Percentiles rank a stretch among this genome's conserved stretches.
Evolutionary conservation across 2,329 filamentous ascomycete genomes (phyloP).

Genomic region (Byssothecium circinans): DNA sequence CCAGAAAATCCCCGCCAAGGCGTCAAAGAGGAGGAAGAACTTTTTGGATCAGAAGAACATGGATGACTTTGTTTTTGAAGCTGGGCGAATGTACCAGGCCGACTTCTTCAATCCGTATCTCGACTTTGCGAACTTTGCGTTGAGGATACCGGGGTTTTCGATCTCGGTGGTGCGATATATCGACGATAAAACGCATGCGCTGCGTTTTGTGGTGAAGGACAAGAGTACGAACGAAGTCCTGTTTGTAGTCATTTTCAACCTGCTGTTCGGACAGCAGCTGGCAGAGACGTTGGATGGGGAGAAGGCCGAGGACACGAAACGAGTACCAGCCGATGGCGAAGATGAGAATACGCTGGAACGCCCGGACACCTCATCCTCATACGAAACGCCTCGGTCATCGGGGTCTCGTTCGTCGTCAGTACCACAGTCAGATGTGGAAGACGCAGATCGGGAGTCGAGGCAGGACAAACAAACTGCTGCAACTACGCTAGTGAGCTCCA

Average conservation of each 20-base stretch:
- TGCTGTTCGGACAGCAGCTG: constrained; percentile 49
- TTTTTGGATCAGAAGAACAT: constrained; percentile 44
- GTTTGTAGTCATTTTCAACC: constrained; percentile 50
- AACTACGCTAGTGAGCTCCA: constrained; percentile 25
- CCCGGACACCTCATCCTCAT: constrained; percentile 11
- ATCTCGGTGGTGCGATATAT: constrained; percentile 51
- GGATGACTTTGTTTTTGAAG: constrained; percentile 46
- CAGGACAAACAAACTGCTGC: constrained; percentile 13
- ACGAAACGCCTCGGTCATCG: constrained; percentile 13
- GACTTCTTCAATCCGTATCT: constrained; percentile 55
- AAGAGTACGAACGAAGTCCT: constrained; percentile 44
- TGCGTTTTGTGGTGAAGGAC: constrained; percentile 52
- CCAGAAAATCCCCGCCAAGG: constrained; percentile 41
- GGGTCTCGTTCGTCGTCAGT: constrained; percentile 10
- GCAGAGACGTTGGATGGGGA: constrained; percentile 35
- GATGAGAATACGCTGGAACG: background rate
- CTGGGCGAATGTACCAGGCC: constrained; percentile 47
- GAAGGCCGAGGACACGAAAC: constrained; percentile 1
- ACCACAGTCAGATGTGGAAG: constrained; percentile 7
- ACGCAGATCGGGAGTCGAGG: constrained; percentile 12
- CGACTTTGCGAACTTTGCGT: constrained; percentile 50
- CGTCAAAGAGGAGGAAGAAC: constrained; percentile 49
- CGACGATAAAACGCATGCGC: constrained; percentile 51
- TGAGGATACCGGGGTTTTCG: constrained; percentile 50
- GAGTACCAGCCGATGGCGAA: background rate